Base-by-base conservation (phyloP, 2,329 filamentous ascomycete genomes). In the Calonectria crousiana region DNA sequence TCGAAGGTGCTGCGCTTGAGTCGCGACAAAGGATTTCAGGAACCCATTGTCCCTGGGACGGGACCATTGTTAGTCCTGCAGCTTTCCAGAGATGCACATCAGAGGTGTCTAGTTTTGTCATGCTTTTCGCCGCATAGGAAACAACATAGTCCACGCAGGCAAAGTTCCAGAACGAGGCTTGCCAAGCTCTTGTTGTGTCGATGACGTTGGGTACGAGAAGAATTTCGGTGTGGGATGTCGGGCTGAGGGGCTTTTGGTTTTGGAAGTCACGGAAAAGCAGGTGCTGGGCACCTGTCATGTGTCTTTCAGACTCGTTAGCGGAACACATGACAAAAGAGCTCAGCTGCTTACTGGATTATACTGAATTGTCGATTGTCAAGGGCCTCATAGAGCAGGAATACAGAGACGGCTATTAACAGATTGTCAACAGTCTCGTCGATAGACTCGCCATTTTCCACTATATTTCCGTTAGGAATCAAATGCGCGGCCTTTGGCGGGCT, bases 171-270 rank as follows among this genome's bases (percentile, higher is more conserved):
- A 69, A 69, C 20, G 67, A 60, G 4, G 67, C 53, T 14, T 49
- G 52, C 67, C 67, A 69, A n/a, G 53, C 67, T 44, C 36, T 69
- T 38, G 65, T 67, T 16, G 65, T 67, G 26, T 67, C 65, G 26
- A 67, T 41, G n/a, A 60, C 9, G 34, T 60, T 60, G 34, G 56
- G 56, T 4, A 20, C 11, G 16, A 36, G 18, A 16, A 30, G 34
- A 28, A 49, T 49, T 49, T 66, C 36, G 8, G 36, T 41, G 34
- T 41, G n/a, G 16, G 23, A 69, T 32, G 49, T 20, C 44, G 67
- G 28, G 16, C 32, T 13, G 18, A 14, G 36, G 67, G 41, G 28
- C 16, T 58, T 47, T 28, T 53, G 52, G 1, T 60, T 26, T 32
- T 69, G 51, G 13, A 69, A 34, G 5, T 47, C 53, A 10, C 51